Evolutionary conservation across 1,284 basidiomycete genomes (phyloP).

Genomic region (Phlebopus sp.): DNA sequence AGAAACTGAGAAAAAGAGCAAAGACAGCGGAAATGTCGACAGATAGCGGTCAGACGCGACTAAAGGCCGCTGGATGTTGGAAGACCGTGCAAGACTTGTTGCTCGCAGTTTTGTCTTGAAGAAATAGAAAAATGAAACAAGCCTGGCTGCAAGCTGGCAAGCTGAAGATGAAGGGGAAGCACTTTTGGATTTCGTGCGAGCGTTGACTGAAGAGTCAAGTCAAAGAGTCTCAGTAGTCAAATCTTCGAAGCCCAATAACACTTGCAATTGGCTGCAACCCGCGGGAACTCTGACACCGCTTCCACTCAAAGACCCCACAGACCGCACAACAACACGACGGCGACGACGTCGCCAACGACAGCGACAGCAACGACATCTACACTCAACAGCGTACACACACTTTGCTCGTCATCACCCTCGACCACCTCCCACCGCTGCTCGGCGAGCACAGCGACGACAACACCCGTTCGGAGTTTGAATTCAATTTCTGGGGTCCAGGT

Average conservation of each 20-base stretch:
- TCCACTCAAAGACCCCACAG: conserved; percentile 17
- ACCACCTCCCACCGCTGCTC: neutral
- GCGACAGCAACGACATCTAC: neutral
- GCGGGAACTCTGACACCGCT: conserved; percentile 32
- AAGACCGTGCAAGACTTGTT: conserved; percentile 18
- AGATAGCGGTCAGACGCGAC: conserved; percentile 37
- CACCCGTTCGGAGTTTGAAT: conserved; percentile 30
- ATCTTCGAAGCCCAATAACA: conserved; percentile 25
- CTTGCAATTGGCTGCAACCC: conserved; percentile 16
- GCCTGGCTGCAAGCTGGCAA: conserved; percentile 24
- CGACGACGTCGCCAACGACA: conserved; percentile 2
- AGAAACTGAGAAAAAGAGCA: conserved; percentile 28
- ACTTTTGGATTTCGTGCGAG: conserved; percentile 29
- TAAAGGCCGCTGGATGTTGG: conserved; percentile 22
- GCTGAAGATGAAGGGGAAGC: conserved; percentile 22
- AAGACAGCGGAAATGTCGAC: conserved; percentile 34
- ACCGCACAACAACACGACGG: conserved; percentile 1
- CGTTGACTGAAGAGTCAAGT: conserved; percentile 27
- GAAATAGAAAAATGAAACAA: conserved; percentile 14
- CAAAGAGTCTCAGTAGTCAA: conserved; percentile 31
- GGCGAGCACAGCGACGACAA: neutral
- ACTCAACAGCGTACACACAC: neutral
- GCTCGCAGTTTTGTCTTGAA: conserved; percentile 20
- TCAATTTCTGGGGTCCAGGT: conserved; percentile 23
- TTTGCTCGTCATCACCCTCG: neutral